A percentile compares a stretch with the other conserved stretches of the same genome.
Evolutionary conservation across 345 rosid species (phyloP).

Genomic region (Iberis pinnata): DNA sequence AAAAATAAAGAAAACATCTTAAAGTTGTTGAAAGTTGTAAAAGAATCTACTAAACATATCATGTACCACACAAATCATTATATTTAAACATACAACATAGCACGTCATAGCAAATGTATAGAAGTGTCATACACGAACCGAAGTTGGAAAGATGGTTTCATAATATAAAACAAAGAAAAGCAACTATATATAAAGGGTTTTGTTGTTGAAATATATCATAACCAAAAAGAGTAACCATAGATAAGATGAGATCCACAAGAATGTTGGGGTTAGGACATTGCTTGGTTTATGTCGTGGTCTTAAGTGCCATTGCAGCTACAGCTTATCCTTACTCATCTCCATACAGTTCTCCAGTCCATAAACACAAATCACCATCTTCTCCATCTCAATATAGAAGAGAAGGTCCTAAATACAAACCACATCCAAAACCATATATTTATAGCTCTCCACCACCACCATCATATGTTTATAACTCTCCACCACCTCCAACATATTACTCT

Average conservation of each 20-base stretch:
- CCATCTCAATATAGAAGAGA: too few species aligned
- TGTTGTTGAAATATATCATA: constrained; percentile 8
- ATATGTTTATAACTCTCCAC: too few species aligned
- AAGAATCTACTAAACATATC: not conserved
- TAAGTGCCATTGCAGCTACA: constrained; percentile 10
- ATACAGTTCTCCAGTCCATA: not conserved
- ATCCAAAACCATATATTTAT: too few species aligned
- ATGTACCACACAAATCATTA: not conserved
- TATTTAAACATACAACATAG: constrained; percentile 1
- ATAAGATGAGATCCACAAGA: constrained; percentile 7
- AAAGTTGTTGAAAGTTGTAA: not conserved
- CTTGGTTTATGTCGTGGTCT: constrained; percentile 3
- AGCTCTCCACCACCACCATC: too few species aligned
- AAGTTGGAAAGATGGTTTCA: not conserved
- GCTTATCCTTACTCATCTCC: constrained; percentile 6
- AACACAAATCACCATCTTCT: not conserved
- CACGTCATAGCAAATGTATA: not conserved
- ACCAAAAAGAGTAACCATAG: not conserved
- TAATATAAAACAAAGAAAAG: not conserved
- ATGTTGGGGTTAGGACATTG: constrained; percentile 6
- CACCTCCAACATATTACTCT: too few species aligned
- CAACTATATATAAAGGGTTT: not conserved
- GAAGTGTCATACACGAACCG: constrained; percentile 17
- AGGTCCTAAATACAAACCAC: too few species aligned
- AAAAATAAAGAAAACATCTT: too few species aligned